phyloP scores from a whole-genome alignment of 2,329 filamentous ascomycete species.

The Alternaria sp. region DNA sequence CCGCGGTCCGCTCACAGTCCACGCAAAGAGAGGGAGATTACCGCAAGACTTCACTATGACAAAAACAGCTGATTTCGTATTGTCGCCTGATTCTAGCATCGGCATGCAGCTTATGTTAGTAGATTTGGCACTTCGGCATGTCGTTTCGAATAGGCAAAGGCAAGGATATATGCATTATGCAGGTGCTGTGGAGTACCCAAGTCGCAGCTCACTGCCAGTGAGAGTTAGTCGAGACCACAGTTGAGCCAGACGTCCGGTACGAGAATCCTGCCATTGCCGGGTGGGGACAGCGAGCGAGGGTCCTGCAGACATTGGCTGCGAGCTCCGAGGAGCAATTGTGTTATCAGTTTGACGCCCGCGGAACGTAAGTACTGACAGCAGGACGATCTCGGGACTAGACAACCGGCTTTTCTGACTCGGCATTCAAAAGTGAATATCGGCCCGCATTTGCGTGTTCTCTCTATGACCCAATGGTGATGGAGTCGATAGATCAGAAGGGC shows the following conservation, averaged over 20 bases:
- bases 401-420: not conserved
- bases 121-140: constrained; percentile 2
- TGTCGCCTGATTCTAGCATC: constrained; percentile 9
- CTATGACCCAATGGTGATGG: not conserved
- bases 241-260: not conserved
- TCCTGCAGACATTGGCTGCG: not conserved
- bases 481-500: not conserved
- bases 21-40: not conserved
- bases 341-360: constrained; percentile 7
- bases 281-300: not conserved
- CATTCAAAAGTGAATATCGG: not conserved
- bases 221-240: not conserved
- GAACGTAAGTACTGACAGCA: not conserved
- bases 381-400: not conserved
- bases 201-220: not conserved
- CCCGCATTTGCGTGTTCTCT: not conserved
- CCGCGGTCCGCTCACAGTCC: not conserved
- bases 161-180: constrained; percentile 1
- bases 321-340: not conserved
- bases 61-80: not conserved
- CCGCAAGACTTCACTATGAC: not conserved
- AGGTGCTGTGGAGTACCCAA: constrained; percentile 3
- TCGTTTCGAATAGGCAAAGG: constrained; percentile 3
- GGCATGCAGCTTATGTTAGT: not conserved
- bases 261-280: not conserved